Base-by-base conservation (phyloP, 306 rosid genomes). In the Pterocarpus santalinus region DNA sequence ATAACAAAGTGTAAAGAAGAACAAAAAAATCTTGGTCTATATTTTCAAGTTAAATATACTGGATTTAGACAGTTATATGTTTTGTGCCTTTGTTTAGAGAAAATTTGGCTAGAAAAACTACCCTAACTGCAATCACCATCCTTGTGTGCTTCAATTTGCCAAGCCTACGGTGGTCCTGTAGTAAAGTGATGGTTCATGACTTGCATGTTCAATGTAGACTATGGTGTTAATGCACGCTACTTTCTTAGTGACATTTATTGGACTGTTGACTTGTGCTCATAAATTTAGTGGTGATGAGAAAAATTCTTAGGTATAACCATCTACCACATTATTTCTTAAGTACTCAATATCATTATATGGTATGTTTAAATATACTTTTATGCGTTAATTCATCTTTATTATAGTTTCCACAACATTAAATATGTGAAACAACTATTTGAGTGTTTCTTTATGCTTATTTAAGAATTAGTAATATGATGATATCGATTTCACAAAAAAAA, bases 61-160 rank as follows among this genome's bases (percentile, higher is more conserved):
- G 4, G 22, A 72, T 41, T 15, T 61, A 44, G 78, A 57, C 67
- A 52, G 14, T 28, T 47, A 3, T 47, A 69, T 55, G 36, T 17
- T 69, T 47, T 44, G 62, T 56, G 16, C 49, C 75, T 67, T 49
- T 68, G 75, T 32, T 68, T 41, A 33, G 73, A 65, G 47, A 78
- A 68, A 41, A 57, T 7, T 53, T 28, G 16, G 5, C 17, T 28
- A 64, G 52, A 76, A 35, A 65, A 6, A 5, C 61, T 38, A 13
- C n/a, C 73, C 44, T 4, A 5, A 55, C 35, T 7, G 33, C 68
- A 30, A 67, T 67, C 41, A 3, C 30, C 49, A 55, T 53, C 67
- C 22, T 5, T 68, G 46, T 38, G 65, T 8, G 34, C 8, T 32
- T 56, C 44, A 41, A 15, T 55, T 67, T 67, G 41, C 16, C 22